Percentiles rank a stretch among this genome's conserved stretches.
Conservation (phyloP, 2,329 filamentous ascomycete genomes). For the Cordyceps fumosorosea region DNA sequence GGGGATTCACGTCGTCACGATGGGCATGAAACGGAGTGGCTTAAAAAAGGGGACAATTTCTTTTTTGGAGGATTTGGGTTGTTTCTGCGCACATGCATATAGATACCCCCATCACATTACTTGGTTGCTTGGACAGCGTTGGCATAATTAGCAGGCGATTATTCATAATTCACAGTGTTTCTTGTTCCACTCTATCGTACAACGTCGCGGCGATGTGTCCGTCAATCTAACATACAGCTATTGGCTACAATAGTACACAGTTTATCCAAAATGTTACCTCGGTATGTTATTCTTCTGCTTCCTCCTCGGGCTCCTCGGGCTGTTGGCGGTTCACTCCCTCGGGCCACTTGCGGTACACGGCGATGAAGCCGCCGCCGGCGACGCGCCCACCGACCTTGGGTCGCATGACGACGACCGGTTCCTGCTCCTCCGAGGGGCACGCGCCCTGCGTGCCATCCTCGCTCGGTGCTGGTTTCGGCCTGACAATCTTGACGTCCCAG, state of each 20-base stretch:
- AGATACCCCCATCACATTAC: slow-evolving; percentile 13
- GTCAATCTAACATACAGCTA: neutral
- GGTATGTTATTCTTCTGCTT: neutral
- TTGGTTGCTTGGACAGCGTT: slow-evolving; percentile 13
- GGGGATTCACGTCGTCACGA: slow-evolving; percentile 1
- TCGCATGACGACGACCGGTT: slow-evolving; percentile 33
- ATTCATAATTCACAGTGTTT: slow-evolving; percentile 3
- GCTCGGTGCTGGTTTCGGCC: slow-evolving; percentile 20
- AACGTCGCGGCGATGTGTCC: neutral
- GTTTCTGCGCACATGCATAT: slow-evolving; percentile 10
- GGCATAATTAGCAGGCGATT: slow-evolving; percentile 13
- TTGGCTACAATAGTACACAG: neutral
- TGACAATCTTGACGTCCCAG: slow-evolving; percentile 55
- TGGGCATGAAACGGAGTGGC: neutral
- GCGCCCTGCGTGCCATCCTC: slow-evolving; percentile 8
- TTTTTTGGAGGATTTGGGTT: neutral
- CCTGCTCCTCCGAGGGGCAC: neutral
- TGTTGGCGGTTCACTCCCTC: neutral
- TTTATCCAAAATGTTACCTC: too few relatives aligned
- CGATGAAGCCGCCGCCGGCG: slow-evolving; percentile 35
- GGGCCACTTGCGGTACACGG: slow-evolving; percentile 30
- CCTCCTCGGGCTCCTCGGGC: neutral
- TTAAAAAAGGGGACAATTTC: neutral
- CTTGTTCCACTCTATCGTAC: neutral
- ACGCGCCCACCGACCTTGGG: slow-evolving; percentile 35